Evolutionary conservation across 1,284 basidiomycete genomes (phyloP).

Genomic region (Gomphus bonarii): DNA sequence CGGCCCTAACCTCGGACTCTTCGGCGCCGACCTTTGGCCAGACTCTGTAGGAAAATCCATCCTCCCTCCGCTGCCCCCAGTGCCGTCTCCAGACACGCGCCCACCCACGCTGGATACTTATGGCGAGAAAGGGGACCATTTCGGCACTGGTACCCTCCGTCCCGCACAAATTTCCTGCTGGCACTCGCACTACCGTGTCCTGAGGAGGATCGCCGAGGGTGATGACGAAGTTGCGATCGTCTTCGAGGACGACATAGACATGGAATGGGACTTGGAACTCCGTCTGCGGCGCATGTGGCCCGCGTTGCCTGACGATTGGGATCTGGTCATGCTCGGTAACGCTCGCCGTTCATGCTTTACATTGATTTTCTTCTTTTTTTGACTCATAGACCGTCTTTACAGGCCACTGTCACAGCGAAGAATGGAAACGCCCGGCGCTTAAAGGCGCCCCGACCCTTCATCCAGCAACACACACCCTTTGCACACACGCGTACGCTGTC

Average conservation of each 20-base stretch:
- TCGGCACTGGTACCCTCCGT: constrained; percentile 27
- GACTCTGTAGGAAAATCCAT: not conserved
- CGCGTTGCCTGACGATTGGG: constrained; percentile 55
- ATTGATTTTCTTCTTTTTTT: not conserved
- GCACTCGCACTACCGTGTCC: constrained; percentile 56
- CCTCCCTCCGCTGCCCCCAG: not conserved
- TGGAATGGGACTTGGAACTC: constrained; percentile 53
- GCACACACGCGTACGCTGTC: constrained; percentile 14
- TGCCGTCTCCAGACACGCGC: not conserved
- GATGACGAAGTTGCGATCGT: constrained; percentile 35
- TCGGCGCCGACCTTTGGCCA: constrained; percentile 4
- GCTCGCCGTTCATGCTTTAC: constrained; percentile 6
- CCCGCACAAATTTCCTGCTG: constrained; percentile 59
- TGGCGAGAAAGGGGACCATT: not conserved
- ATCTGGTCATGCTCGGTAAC: constrained; percentile 63
- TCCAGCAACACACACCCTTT: constrained; percentile 13
- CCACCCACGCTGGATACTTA: not conserved
- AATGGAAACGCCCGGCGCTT: constrained; percentile 12
- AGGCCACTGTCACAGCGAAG: constrained; percentile 15
- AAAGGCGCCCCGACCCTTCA: constrained; percentile 6
- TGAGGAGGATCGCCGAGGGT: constrained; percentile 24
- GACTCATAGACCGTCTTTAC: too few species aligned
- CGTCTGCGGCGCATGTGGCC: constrained; percentile 44
- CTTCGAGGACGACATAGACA: constrained; percentile 73
- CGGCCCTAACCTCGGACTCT: not conserved